A percentile compares a stretch with the other conserved stretches of the same genome.
These are phyloP conservation scores for Dillenia suffruticosa DNA, from an alignment of 164 flowering plant genomes.

Conservation along the genomic window DNA sequence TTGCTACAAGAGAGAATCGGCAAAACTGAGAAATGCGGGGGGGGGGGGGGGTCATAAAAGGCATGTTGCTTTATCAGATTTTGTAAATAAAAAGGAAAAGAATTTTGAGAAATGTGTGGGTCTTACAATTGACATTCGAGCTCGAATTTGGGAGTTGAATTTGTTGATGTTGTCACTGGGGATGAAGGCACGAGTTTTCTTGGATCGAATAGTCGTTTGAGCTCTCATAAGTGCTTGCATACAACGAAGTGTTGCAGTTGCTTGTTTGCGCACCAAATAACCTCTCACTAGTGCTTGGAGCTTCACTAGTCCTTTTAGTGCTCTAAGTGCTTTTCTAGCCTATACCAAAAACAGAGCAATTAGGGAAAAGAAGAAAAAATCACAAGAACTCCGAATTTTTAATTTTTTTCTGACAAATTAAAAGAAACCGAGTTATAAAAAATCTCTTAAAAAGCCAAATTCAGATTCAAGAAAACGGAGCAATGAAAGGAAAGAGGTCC, in stretches of 20 bases:
- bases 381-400: not conserved
- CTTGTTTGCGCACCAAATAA: slow-evolving; percentile 67
- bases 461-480: too few relatives aligned
- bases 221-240: slow-evolving; percentile 84
- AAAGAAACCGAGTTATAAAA: too few relatives aligned
- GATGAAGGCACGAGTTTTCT: slow-evolving; percentile 21
- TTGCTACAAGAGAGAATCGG: too few relatives aligned
- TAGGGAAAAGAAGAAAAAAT: not conserved
- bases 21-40: not conserved
- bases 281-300: slow-evolving; percentile 80
- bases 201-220: slow-evolving; percentile 53
- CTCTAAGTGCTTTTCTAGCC: slow-evolving; percentile 87
- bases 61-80: too few relatives aligned
- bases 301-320: slow-evolving; percentile 71
- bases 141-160: slow-evolving; percentile 22
- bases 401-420: too few relatives aligned
- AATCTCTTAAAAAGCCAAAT: too few relatives aligned
- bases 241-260: slow-evolving; percentile 62
- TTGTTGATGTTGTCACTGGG: slow-evolving; percentile 15
- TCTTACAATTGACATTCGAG: slow-evolving; percentile 47
- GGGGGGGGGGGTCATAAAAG: too few relatives aligned
- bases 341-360: slow-evolving; percentile 12
- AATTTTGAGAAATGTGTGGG: not conserved
- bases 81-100: not conserved
- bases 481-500: too few relatives aligned